These are phyloP conservation scores for Filobasidium wieringae DNA, from an alignment of 768 basidiomycete genomes.

Conservation along the genomic window DNA sequence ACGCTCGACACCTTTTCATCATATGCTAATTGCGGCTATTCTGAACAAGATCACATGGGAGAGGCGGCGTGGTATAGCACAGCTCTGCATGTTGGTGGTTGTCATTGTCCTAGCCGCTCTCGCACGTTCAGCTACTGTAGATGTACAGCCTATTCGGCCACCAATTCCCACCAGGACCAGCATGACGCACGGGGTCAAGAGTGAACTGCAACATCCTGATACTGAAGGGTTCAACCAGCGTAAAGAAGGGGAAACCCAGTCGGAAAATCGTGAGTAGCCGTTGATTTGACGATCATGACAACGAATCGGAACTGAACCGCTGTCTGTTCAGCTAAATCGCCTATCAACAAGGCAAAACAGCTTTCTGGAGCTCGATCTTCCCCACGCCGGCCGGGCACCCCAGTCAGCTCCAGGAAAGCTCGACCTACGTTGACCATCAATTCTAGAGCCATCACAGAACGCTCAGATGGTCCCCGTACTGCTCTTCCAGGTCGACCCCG, in stretches of 20 bases:
- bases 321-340: background rate
- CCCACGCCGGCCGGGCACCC: background rate
- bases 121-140: background rate
- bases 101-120: constrained; percentile 69
- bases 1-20: too few relatives aligned
- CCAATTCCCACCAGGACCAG: background rate
- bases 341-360: background rate
- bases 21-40: background rate
- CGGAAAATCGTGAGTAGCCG: too few relatives aligned
- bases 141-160: background rate
- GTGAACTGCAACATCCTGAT: background rate
- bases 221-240: too few relatives aligned
- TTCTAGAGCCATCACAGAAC: background rate
- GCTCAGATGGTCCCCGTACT: background rate
- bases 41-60: constrained; percentile 60
- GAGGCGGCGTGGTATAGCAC: constrained; percentile 77
- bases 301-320: too few relatives aligned
- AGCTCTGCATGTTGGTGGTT: constrained; percentile 68
- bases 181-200: background rate
- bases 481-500: background rate
- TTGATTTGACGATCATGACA: too few relatives aligned
- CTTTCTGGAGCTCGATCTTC: background rate
- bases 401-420: background rate
- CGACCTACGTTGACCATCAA: background rate
- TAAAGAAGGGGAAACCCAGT: too few relatives aligned